A percentile compares a stretch with the other conserved stretches of the same genome.
These are phyloP conservation scores for Aureobasidium musti DNA, from an alignment of 2,329 filamentous ascomycete genomes.

Conservation along the genomic window DNA sequence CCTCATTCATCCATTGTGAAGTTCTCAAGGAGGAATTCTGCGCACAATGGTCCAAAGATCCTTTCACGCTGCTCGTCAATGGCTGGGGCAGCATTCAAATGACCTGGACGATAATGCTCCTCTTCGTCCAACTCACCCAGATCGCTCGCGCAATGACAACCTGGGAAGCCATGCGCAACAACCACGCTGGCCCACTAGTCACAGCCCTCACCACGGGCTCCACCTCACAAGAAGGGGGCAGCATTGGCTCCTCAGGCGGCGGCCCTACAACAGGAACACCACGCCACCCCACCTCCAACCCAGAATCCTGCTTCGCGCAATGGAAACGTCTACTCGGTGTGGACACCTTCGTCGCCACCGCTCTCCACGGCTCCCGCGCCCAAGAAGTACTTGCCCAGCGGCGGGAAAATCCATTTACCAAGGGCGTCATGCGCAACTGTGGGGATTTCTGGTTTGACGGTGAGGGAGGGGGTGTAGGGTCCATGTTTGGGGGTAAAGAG, in stretches of 20 bases:
- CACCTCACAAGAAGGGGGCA: conserved; percentile 65
- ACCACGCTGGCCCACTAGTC: conserved; percentile 65
- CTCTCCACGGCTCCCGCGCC: conserved; percentile 69
- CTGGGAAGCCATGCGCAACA: conserved; percentile 91
- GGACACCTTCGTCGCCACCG: conserved; percentile 91
- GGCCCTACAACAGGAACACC: conserved; percentile 51
- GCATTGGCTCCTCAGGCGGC: conserved; percentile 67
- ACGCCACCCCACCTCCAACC: conserved; percentile 48
- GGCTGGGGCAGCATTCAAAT: conserved; percentile 83
- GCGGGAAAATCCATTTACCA: conserved; percentile 78
- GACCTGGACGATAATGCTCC: conserved; percentile 95
- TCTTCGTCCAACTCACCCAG: conserved; percentile 91
- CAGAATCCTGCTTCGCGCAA: conserved; percentile 69
- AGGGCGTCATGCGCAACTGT: conserved; percentile 84
- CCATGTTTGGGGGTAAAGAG: conserved; percentile 70
- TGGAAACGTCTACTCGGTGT: conserved; percentile 86
- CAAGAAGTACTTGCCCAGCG: conserved; percentile 51
- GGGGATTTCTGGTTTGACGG: conserved; percentile 96
- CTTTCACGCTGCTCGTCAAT: conserved; percentile 77
- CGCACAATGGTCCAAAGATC: conserved; percentile 73
- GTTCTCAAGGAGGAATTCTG: conserved; percentile 76
- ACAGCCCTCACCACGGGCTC: conserved; percentile 74
- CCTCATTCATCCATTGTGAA: conserved; percentile 61
- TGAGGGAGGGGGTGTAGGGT: conserved; percentile 49
- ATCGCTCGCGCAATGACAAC: conserved; percentile 92